phyloP scores from a whole-genome alignment of 805 yeast genomes.

The Barnettozyma californica region DNA sequence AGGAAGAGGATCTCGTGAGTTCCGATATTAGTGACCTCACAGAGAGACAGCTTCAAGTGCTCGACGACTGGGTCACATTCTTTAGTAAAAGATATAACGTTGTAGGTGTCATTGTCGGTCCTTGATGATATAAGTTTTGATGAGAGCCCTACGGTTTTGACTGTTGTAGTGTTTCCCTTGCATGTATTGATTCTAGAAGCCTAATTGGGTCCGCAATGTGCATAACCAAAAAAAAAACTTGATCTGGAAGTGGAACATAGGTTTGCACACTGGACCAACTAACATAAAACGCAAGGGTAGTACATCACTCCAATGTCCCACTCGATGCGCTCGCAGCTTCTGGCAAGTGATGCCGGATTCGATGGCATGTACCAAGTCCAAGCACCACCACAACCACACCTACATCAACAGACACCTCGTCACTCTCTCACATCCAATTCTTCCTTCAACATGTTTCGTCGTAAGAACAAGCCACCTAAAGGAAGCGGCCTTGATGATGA shows the following conservation, averaged over 20 bases:
- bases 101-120: constrained; percentile 3
- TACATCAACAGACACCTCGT: constrained; percentile 11
- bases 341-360: neutral
- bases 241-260: neutral
- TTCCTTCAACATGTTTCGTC: constrained; percentile 2
- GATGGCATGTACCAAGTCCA: constrained; percentile 12
- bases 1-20: constrained; percentile 47
- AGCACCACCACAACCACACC: constrained; percentile 16
- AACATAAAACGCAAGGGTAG: neutral
- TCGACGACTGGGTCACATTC: constrained; percentile 69
- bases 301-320: constrained; percentile 4
- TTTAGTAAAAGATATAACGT: constrained; percentile 41
- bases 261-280: neutral
- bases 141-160: neutral
- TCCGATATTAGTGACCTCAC: constrained; percentile 50
- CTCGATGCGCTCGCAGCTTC: constrained; percentile 9
- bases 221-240: neutral
- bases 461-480: neutral
- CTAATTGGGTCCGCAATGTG: no score
- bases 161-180: no score
- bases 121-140: neutral
- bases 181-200: no score
- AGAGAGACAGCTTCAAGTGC: constrained; percentile 52
- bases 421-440: constrained; percentile 1
- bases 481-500: constrained; percentile 26